phyloP scores from a whole-genome alignment of 2,329 filamentous ascomycete genomes.

The Trichoderma sp. region DNA sequence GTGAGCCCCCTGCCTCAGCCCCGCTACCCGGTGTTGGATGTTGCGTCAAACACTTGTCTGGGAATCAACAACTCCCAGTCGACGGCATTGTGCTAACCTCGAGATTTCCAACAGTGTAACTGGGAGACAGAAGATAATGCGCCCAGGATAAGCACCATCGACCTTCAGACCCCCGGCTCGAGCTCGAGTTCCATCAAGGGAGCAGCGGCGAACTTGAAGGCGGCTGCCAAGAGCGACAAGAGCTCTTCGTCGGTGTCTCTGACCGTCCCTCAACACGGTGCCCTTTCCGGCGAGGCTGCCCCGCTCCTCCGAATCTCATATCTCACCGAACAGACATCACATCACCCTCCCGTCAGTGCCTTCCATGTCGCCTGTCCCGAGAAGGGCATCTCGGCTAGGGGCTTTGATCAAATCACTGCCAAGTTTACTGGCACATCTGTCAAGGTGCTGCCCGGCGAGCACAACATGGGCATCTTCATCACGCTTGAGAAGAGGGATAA shows the following conservation, averaged over 20 bases:
- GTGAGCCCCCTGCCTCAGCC: slow-evolving; percentile 50
- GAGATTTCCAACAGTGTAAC: slow-evolving; percentile 65
- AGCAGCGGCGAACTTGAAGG: slow-evolving; percentile 52
- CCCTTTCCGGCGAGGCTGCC: slow-evolving; percentile 45
- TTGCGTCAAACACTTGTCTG: not conserved
- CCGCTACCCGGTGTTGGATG: not conserved
- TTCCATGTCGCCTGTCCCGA: slow-evolving; percentile 93
- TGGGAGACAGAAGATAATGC: slow-evolving; percentile 88
- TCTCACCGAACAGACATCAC: slow-evolving; percentile 95
- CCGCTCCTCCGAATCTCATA: slow-evolving; percentile 78
- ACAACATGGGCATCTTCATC: slow-evolving; percentile 96
- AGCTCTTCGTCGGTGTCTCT: slow-evolving; percentile 52
- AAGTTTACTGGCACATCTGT: slow-evolving; percentile 97
- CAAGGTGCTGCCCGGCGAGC: slow-evolving; percentile 85
- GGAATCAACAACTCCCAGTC: not conserved
- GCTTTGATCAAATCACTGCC: slow-evolving; percentile 94
- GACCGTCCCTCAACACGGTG: slow-evolving; percentile 52
- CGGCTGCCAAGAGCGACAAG: slow-evolving; percentile 46
- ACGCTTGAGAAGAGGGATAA: slow-evolving; percentile 75
- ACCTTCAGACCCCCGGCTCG: slow-evolving; percentile 37
- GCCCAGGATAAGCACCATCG: slow-evolving; percentile 61
- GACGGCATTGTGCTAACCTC: not conserved
- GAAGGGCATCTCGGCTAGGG: slow-evolving; percentile 81
- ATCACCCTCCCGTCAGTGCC: slow-evolving; percentile 95
- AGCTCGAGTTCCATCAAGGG: slow-evolving; percentile 43